Conservation (phyloP, 805 yeast genomes). For the Zygosaccharomyces bisporus region DNA sequence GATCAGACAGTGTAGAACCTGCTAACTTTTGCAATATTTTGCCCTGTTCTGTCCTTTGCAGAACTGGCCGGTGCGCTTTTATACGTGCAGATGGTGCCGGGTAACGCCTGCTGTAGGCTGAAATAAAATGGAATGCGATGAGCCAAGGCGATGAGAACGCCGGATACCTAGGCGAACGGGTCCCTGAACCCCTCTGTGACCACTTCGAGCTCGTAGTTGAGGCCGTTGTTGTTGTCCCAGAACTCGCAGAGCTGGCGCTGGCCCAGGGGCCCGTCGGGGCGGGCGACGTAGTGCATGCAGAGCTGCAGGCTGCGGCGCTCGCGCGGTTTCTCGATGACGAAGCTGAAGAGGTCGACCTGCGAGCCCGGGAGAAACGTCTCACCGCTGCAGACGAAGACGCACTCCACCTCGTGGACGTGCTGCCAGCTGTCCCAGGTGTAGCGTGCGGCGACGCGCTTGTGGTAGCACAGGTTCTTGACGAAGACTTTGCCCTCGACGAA, state of each 20-base stretch:
- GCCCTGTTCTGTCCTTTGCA: not conserved
- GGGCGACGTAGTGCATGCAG: conserved; percentile 31
- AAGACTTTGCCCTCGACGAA: conserved; percentile 67
- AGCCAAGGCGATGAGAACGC: not conserved
- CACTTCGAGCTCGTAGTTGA: conserved; percentile 27
- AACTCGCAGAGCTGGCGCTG: conserved; percentile 16
- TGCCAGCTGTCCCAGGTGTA: conserved; percentile 80
- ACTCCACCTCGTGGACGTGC: conserved; percentile 42
- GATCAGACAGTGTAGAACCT: not conserved
- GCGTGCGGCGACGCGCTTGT: conserved; percentile 63
- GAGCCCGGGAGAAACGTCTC: conserved; percentile 30
- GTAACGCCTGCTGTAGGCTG: not conserved
- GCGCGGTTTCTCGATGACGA: conserved; percentile 22
- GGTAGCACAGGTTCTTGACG: conserved; percentile 68
- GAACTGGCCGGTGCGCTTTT: too few relatives aligned
- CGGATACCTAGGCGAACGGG: conserved; percentile 25
- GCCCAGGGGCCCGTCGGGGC: conserved; percentile 13
- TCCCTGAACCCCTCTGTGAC: conserved; percentile 26
- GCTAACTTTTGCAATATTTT: not conserved
- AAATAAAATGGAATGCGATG: too few relatives aligned
- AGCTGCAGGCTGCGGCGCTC: conserved; percentile 24
- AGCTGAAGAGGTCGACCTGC: conserved; percentile 30
- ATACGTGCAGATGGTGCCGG: not conserved
- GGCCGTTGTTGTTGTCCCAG: conserved; percentile 33
- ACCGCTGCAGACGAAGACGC: conserved; percentile 29